A percentile compares a stretch with the other conserved stretches of the same genome.
Conservation (phyloP, 371 early-diverging fungal genomes). For the Neoconidiobolus thromboides region DNA sequence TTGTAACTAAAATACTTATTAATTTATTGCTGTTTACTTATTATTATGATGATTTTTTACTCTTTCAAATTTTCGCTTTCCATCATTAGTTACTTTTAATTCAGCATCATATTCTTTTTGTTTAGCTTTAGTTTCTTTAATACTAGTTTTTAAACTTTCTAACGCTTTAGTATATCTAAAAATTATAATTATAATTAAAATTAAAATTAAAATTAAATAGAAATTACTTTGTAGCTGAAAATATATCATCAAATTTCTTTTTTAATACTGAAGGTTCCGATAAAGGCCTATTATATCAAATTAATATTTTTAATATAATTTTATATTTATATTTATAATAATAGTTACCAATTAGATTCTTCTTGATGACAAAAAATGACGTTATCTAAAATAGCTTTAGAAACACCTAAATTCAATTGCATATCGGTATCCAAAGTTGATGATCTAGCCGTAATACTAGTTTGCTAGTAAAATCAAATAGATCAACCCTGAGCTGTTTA, state of each 20-base stretch:
- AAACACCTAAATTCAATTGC: constrained; percentile 72
- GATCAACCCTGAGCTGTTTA: neutral
- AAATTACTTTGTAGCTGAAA: constrained; percentile 47
- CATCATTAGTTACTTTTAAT: neutral
- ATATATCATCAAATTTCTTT: constrained; percentile 99
- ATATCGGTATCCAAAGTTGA: constrained; percentile 80
- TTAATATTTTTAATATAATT: neutral
- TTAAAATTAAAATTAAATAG: constrained; percentile 8
- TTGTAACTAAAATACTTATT: too few species aligned
- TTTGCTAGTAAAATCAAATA: constrained; percentile 17
- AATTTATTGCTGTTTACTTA: too few species aligned
- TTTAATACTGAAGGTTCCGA: constrained; percentile 81
- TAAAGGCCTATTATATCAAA: constrained; percentile 46
- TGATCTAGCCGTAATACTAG: constrained; percentile 58
- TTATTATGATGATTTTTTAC: too few species aligned
- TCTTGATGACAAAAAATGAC: constrained; percentile 99
- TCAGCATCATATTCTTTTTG: neutral
- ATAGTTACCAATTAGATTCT: constrained; percentile 79
- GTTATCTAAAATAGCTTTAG: constrained; percentile 87
- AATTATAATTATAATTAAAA: neutral
- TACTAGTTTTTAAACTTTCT: neutral
- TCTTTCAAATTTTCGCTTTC: neutral
- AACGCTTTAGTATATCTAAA: neutral
- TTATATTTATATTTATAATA: neutral
- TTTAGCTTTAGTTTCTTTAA: neutral